Percentiles rank a stretch among this genome's conserved stretches.
Conservation (phyloP, 169 alveolate genomes). For the Perkinsus olseni region DNA sequence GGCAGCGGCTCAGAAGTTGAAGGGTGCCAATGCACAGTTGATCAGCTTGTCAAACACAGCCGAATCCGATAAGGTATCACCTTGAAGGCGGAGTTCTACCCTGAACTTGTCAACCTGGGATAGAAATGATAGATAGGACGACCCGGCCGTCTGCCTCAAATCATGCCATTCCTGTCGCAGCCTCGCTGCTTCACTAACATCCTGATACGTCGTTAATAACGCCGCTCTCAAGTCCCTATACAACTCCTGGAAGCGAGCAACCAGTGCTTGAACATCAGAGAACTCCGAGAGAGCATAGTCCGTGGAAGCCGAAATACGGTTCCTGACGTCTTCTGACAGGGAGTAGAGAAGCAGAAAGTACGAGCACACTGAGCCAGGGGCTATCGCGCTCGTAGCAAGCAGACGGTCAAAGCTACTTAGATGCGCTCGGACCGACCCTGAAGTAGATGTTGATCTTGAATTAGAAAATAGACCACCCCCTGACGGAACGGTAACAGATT, state of each 20-base stretch:
- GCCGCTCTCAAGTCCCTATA: not conserved
- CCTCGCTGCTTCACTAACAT: not conserved
- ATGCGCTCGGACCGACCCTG: no score
- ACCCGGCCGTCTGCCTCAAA: not conserved
- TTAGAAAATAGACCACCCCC: no score
- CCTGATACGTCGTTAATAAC: not conserved
- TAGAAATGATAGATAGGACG: not conserved
- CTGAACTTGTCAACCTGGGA: not conserved
- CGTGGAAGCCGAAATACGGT: not conserved
- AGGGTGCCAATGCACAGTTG: not conserved
- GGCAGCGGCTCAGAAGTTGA: not conserved
- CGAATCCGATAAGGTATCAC: not conserved
- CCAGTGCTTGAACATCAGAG: not conserved
- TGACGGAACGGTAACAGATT: no score
- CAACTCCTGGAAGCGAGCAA: not conserved
- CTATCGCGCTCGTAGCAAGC: not conserved
- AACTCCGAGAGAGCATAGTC: not conserved
- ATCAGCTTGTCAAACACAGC: not conserved
- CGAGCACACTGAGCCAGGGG: not conserved
- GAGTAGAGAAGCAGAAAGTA: not conserved
- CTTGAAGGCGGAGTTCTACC: not conserved
- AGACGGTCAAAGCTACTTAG: not conserved
- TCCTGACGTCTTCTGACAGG: not conserved
- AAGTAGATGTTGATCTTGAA: no score
- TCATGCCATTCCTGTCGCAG: not conserved